Evolutionary conservation across 768 basidiomycete species (phyloP), one percentile per base, ranked within the genome.

Genomic region (Cyclocybe aegerita): DNA sequence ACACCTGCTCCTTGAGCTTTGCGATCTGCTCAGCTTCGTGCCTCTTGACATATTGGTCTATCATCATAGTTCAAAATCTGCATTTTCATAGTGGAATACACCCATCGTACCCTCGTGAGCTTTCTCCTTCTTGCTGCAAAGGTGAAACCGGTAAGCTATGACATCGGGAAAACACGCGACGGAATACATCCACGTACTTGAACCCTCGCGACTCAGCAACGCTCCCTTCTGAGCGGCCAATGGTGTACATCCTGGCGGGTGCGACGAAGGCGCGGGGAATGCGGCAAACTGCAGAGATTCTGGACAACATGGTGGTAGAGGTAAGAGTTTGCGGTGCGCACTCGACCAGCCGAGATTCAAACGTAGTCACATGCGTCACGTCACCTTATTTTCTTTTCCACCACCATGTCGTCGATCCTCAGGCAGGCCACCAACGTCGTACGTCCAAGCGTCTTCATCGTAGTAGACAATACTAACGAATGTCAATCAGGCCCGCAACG

Each of bases 361-460:
- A 23, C 23, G 5, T 23, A 23, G 23, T 23, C 51, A 52, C 46
- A 23, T 6, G 11, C 40, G 73, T 80, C 76, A 71, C 71, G 64
- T 73, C 67, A 75, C 76, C 67, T 56, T 47, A 48, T 50, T 61
- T 71, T 68, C 67, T 71, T 65, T 66, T 67, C 55, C 61, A 70
- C 73, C 67, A 77, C 74, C 77, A 89, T 88, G 85, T 85, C 82
- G 57, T 72, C 78, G 48, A 70, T 88, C 72, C 72, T 88, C 70
- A 77, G 82, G 67, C 82, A 83, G 70, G 77, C 79, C 60, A 72
- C 74, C 43, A 60, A 56, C 60, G 71, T 72, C 61, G 81, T 82
- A 65, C 55, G 76, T 73, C 43, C 50, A 35, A 11, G 47, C 30
- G 23, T 39, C 42, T 14, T 39, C 44, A 14, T 35, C 7, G 29